Base-by-base conservation (phyloP, 495 filamentous ascomycete species). In the Hyphodiscus hymeniophilus region DNA sequence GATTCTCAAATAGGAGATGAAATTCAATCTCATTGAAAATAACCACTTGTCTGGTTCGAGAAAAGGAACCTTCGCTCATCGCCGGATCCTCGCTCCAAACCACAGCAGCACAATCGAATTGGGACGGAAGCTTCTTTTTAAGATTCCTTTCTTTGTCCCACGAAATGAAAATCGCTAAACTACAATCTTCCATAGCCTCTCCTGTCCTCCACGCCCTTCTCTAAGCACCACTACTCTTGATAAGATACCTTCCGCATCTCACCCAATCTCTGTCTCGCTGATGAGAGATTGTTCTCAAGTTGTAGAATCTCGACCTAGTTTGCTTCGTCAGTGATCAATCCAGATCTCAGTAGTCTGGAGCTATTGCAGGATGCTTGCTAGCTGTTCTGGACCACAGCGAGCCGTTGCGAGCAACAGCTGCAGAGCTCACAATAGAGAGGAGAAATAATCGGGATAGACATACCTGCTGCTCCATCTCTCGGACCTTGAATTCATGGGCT, bases 381-480 rank as follows among this genome's bases (percentile, higher is more conserved):
- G n/a, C n/a, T n/a, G n/a, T n/a, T n/a, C n/a, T n/a, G n/a, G n/a
- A n/a, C n/a, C n/a, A n/a, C n/a, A n/a, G n/a, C n/a, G n/a, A n/a
- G n/a, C n/a, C n/a, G n/a, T n/a, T n/a, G n/a, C n/a, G n/a, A n/a
- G n/a, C n/a, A n/a, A n/a, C n/a, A n/a, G n/a, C n/a, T n/a, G n/a
- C n/a, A n/a, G n/a, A n/a, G n/a, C n/a, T n/a, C n/a, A n/a, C n/a
- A n/a, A n/a, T n/a, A n/a, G n/a, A n/a, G n/a, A n/a, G 12, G 12
- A 34, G 33, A 30, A 11, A 43, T 30, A 13, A 15, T 40, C 34
- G 20, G n/a, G 51, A 54, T 54, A 8, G 11, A 77, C 80, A 54
- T 73, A 95, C 90, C 87, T 98, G 94, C 65, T 98, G 94, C 70
- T 98, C 91, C 94, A 98, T 98, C 73, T 98, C 89, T 60, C 83